Evolutionary conservation across 2,329 filamentous ascomycete genomes (phyloP).

Genomic region (Amesomyces nigricolor): DNA sequence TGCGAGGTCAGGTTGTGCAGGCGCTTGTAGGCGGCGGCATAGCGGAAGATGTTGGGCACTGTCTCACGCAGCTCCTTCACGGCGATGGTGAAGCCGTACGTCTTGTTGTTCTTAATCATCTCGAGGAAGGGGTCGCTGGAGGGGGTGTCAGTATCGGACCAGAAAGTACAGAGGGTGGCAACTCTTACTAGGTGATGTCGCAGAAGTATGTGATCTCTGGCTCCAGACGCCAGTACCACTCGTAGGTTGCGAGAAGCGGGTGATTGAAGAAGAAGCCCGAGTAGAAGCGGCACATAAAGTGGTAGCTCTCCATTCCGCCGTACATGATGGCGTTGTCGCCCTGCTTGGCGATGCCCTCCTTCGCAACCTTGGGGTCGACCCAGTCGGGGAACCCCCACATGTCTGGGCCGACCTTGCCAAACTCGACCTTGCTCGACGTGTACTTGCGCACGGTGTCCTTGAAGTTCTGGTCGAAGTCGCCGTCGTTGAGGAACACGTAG

Average conservation of each 20-base stretch:
- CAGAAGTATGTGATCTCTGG: conserved; percentile 99
- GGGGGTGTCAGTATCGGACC: conserved; percentile 17
- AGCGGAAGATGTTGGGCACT: conserved; percentile 96
- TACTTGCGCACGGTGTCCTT: conserved; percentile 83
- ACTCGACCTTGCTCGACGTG: conserved; percentile 82
- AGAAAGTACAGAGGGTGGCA: background rate
- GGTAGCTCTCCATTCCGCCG: conserved; percentile 96
- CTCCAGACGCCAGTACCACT: conserved; percentile 99
- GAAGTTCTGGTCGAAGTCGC: conserved; percentile 92
- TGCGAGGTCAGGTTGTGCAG: conserved; percentile 84
- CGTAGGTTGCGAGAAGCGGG: conserved; percentile 87
- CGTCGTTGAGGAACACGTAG: conserved; percentile 97
- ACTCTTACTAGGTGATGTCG: conserved; percentile 88
- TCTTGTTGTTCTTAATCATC: conserved; percentile 94
- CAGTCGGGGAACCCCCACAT: conserved; percentile 98
- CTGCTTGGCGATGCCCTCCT: conserved; percentile 94
- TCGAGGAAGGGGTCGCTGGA: conserved; percentile 84
- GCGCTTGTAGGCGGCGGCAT: conserved; percentile 96
- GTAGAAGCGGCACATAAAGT: conserved; percentile 99
- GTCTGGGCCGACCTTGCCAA: conserved; percentile 81
- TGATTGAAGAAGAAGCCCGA: conserved; percentile 99
- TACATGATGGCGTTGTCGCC: conserved; percentile 99
- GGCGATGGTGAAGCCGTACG: conserved; percentile 97
- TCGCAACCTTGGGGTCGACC: conserved; percentile 88
- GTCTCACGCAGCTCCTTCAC: conserved; percentile 98